Conservation (phyloP, 495 filamentous ascomycete genomes). For the Acidiella bohemica region DNA sequence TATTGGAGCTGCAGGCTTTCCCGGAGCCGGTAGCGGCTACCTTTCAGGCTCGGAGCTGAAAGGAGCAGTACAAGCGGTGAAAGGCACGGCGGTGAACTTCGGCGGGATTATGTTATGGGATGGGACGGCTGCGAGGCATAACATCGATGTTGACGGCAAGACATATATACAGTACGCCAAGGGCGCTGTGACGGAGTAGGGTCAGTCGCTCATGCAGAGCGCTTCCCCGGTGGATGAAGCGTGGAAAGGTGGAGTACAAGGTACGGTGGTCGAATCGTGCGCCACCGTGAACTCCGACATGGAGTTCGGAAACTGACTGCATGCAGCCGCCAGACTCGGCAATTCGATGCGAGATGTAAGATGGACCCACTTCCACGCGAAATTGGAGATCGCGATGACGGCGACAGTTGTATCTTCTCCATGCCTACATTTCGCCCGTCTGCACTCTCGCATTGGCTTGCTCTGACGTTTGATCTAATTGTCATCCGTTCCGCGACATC, state of each 20-base stretch:
- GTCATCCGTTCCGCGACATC: no score
- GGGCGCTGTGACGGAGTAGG: slow-evolving; percentile 6
- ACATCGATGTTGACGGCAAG: slow-evolving; percentile 24
- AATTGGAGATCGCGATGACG: no score
- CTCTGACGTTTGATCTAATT: no score
- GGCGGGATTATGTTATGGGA: slow-evolving; percentile 67
- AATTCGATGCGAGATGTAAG: no score
- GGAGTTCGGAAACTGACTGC: not conserved
- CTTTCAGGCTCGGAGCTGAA: slow-evolving; percentile 30
- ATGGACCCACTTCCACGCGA: no score
- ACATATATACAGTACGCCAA: slow-evolving; percentile 18
- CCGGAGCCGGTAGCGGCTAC: slow-evolving; percentile 36
- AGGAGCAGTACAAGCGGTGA: slow-evolving; percentile 24
- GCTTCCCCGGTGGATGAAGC: no score
- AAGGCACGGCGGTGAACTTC: slow-evolving; percentile 36
- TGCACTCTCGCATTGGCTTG: no score
- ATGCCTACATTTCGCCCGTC: no score
- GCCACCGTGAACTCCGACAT: not conserved
- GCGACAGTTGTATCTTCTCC: no score
- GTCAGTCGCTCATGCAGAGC: not conserved
- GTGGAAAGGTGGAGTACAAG: no score
- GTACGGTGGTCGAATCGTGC: no score
- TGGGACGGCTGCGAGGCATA: slow-evolving; percentile 46
- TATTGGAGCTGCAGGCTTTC: slow-evolving; percentile 35
- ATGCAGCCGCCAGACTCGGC: not conserved